phyloP scores from a whole-genome alignment of 441 rosid genomes.

The Breynia disticha region DNA sequence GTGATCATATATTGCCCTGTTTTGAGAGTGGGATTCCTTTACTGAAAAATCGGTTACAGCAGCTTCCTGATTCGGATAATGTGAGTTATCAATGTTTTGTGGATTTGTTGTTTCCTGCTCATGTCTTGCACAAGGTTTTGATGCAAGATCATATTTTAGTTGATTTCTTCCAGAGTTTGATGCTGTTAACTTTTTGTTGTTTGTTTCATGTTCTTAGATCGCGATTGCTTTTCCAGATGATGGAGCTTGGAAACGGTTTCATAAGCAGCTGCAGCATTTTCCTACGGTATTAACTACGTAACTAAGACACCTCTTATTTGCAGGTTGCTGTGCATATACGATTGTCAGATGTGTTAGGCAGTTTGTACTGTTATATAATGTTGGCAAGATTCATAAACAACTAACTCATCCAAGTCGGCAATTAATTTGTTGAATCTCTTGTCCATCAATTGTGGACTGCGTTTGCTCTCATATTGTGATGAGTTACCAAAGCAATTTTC shows the following conservation, averaged over 20 bases:
- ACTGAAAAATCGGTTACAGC: conserved; percentile 71
- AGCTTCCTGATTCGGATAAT: conserved; percentile 88
- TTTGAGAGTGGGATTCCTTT: conserved; percentile 93
- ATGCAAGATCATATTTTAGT: no score
- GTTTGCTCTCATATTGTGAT: no score
- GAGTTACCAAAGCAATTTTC: not conserved
- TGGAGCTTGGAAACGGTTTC: conserved; percentile 96
- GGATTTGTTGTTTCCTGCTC: not conserved
- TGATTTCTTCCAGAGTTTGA: not conserved
- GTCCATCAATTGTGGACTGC: not conserved
- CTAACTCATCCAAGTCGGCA: no score
- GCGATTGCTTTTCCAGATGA: conserved; percentile 98
- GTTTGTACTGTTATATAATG: no score
- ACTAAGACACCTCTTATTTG: not conserved
- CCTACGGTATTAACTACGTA: conserved; percentile 45
- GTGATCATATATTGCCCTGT: conserved; percentile 78
- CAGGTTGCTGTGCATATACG: no score
- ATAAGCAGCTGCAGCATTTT: conserved; percentile 91
- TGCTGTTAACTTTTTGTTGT: not conserved
- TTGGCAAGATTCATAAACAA: no score
- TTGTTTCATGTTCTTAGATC: conserved; percentile 43
- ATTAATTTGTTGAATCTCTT: no score
- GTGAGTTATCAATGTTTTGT: conserved; percentile 32
- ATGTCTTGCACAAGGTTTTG: not conserved
- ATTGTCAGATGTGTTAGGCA: no score